Evolutionary conservation across 2,329 filamentous ascomycete genomes (phyloP), one percentile per base, ranked within the genome.

Genomic region (Tolypocladium album): DNA sequence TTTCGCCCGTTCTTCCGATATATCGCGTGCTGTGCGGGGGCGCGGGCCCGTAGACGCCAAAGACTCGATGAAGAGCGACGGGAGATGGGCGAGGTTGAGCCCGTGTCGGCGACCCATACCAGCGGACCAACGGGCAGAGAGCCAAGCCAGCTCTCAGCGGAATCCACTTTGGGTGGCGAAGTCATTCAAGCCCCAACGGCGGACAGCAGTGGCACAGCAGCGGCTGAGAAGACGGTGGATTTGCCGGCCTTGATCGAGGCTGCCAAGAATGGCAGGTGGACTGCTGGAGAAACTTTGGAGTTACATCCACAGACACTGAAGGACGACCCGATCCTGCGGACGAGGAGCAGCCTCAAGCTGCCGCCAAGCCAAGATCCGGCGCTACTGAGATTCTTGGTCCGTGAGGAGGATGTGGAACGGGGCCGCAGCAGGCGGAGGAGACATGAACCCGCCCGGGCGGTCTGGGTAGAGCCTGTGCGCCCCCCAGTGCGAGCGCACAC

Each of bases 301-400:
- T 68, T 78, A 24, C 75, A 78, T 55, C 74, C 75, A 0, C 67
- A 69, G n/a, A 77, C 76, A 11, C 64, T 69, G 5, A 72, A 70
- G 58, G 71, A 76, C 27, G 76, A 78, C 38, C 73, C 74, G 0
- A 69, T 77, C 20, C 50, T 78, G 20, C 66, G 67, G 40, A 66
- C 65, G 0, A 66, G 66, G 27, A 69, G 62, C 43, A 67, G 69
- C 22, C 59, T 64, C 1, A 67, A 65, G 13, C 58, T 72, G 38
- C 76, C 76, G 9, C 75, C 76, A 6, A 78, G 75, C 45, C 76
- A 78, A 61, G 73, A 78, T 42, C 66, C 64, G 4, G 64, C 62
- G 8, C 68, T 76, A 12, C 68, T 72, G 63, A 69, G 62, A 22
- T 68, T 70, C 43, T 64, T 74, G 52, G 60, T 42, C 4, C 60